Evolutionary conservation across 176 grass and related monocot genomes (phyloP), one percentile per base, ranked within the genome.

Genomic region (Eragrostis nindensis): DNA sequence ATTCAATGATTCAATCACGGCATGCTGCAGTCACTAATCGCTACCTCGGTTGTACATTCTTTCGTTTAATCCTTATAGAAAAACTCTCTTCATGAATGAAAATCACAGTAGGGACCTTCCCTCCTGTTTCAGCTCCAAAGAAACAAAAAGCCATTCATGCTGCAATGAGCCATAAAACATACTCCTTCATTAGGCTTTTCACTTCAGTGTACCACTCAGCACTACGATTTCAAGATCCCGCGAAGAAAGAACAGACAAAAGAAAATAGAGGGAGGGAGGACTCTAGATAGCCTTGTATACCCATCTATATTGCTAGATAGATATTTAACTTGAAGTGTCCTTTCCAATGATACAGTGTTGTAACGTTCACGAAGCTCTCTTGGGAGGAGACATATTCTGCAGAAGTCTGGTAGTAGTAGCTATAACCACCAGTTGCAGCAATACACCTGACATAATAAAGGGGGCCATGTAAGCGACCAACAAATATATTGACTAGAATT

Each of bases 311-410:
- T 26, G 66, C 49, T 47, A 5, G 15, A 55, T 3, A 19, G 11
- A 55, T 71, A 60, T 65, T 83, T 39, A 78, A 73, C 49, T 57
- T 2, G 1, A 29, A 46, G 7, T 32, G n/a, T 24, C 53, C 30
- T 81, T 69, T 81, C 39, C 80, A 71, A 62, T 38, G 72, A 57
- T 68, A 60, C 40, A 82, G 10, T 59, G 13, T 40, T 39, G 81
- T 11, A 62, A 54, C 39, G 43, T 60, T 85, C 83, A 94, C 74
- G 90, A 90, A 46, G 77, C 86, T 86, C 87, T 90, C 83, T 83
- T 94, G 32, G 86, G 80, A 61, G 91, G 85, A 85, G 94, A 97
- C 94, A 97, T 94, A 63, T 97, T 97, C 55, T 90, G 89, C 63
- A 89, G 68, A 79, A 97, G 89, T 26, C 84, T 76, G 8, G 89